phyloP scores from a whole-genome alignment of 225 moss, liverwort and hornwort genomes.

The Ulota crispa region DNA sequence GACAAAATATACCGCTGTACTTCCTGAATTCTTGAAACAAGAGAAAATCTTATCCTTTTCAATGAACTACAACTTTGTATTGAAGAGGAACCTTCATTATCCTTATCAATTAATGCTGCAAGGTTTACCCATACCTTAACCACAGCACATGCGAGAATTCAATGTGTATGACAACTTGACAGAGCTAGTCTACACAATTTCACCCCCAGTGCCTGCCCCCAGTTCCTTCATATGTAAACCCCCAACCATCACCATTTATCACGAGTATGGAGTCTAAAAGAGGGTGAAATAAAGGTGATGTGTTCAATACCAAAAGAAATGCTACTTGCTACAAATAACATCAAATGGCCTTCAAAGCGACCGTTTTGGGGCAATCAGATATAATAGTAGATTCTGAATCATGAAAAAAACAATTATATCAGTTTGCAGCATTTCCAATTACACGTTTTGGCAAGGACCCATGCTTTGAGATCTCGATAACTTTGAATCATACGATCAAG shows the following conservation, averaged over 20 bases:
- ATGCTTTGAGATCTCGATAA: slow-evolving; percentile 2
- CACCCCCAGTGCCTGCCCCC: not conserved
- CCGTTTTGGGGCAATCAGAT: not conserved
- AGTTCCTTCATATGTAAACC: not conserved
- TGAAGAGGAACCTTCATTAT: not conserved
- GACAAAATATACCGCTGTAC: too few relatives aligned
- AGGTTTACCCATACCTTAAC: not conserved
- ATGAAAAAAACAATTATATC: not conserved
- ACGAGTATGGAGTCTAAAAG: not conserved
- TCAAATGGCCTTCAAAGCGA: not conserved
- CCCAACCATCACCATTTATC: not conserved
- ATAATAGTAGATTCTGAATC: not conserved
- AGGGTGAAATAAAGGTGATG: not conserved
- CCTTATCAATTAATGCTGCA: not conserved
- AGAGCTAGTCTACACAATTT: not conserved
- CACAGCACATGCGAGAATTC: not conserved
- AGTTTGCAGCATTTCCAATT: not conserved
- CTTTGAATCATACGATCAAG: not conserved
- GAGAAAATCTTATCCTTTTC: not conserved
- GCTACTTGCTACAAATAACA: not conserved
- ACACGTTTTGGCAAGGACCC: not conserved
- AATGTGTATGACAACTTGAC: not conserved
- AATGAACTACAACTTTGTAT: slow-evolving; percentile 1
- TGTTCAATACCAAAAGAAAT: not conserved
- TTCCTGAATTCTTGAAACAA: not conserved